Base-by-base conservation (phyloP, 306 rosid species). In the Quercus aquifolioides region DNA sequence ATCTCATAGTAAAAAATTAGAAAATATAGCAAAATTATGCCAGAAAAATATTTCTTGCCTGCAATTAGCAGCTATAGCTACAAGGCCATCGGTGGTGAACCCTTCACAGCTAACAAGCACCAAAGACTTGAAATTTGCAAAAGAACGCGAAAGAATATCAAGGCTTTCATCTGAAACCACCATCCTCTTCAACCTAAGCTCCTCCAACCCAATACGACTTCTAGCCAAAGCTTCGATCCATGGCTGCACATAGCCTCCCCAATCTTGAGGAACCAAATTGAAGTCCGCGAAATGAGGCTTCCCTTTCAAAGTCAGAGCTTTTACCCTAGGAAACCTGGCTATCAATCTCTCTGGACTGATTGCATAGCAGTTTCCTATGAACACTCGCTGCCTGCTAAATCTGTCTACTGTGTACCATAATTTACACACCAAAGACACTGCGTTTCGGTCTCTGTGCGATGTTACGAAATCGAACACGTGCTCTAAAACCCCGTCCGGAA, bases 281-380 rank as follows among this genome's bases (percentile, higher is more conserved):
- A 94, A 94, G 87, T 94, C 99, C 0, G 97, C 97, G 76, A 94
- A 94, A 90, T 89, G 99, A 76, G 99, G 99, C 55, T 91, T 95
- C 11, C 99, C 99, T 68, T 95, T 95, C 80, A 95, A 78, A 82
- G 96, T 91, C 11, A 95, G 79, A 25, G 98, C 89, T 71, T 84
- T 92, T 0, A 95, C 65, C 35, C 80, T 85, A 2, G 93, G 97
- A 74, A 95, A 95, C 80, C 97, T 89, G n/a, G 58, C 77, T 57
- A 92, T 76, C 80, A 94, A 73, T 85, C 92, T 91, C 87, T 88
- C 94, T 5, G 99, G 93, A 75, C 85, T 81, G 63, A 92, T 89
- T 2, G 98, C 91, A 71, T 91, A 95, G 81, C 99, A 95, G 80
- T 95, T 95, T 26, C 99, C 97, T 59, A 95, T 84, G 81, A 91